phyloP scores from a whole-genome alignment of 2,329 filamentous ascomycete genomes.

The Botrytis porri region DNA sequence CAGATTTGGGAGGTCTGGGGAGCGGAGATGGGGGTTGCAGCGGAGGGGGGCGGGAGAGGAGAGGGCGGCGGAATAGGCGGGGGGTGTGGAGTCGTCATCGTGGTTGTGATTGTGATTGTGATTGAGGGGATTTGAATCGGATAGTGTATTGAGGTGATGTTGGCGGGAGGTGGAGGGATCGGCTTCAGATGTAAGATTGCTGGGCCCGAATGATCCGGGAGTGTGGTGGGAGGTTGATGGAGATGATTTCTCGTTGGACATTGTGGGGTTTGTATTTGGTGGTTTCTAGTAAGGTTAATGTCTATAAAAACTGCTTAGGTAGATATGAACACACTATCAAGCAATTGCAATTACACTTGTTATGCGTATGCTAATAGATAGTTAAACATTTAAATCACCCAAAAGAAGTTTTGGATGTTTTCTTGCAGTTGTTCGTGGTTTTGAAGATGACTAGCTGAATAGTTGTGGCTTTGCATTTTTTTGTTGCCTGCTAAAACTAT shows the following conservation, averaged over 20 bases:
- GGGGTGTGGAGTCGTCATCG: conserved; percentile 29
- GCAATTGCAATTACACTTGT: neutral
- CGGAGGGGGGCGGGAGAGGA: conserved; percentile 19
- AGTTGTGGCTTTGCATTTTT: neutral
- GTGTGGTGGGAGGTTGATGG: conserved; percentile 18
- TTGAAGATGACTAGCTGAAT: neutral
- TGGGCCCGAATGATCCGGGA: conserved; percentile 26
- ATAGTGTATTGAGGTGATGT: neutral
- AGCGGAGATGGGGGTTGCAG: conserved; percentile 18
- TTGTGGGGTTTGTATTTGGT: neutral
- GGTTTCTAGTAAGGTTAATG: neutral
- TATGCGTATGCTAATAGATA: neutral
- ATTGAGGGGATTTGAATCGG: conserved; percentile 19
- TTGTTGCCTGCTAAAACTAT: neutral
- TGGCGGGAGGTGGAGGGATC: conserved; percentile 20
- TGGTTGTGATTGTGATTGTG: neutral
- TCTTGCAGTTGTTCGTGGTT: neutral
- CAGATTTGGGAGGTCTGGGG: conserved; percentile 31
- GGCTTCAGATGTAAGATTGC: conserved; percentile 26
- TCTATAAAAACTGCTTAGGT: too few relatives aligned
- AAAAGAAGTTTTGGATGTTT: neutral
- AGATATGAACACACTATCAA: neutral
- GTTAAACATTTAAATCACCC: too few relatives aligned
- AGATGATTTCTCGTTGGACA: conserved; percentile 2
- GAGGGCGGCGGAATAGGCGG: conserved; percentile 32